phyloP scores from a whole-genome alignment of 768 basidiomycete species.

The Tulasnella sp. region DNA sequence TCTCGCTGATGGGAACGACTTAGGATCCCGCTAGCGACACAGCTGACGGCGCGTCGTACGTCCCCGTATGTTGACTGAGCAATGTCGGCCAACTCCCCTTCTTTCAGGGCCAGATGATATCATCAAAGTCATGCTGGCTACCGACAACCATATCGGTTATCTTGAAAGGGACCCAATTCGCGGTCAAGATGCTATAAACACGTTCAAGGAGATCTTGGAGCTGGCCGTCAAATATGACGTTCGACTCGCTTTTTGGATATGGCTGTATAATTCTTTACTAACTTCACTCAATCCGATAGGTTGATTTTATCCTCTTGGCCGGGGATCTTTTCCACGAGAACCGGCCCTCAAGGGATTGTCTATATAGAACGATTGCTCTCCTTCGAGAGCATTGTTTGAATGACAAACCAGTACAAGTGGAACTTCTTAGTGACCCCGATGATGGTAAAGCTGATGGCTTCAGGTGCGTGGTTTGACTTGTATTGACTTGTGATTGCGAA shows the following conservation, averaged over 20 bases:
- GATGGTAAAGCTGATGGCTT: slow-evolving; percentile 80
- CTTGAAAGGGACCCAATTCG: slow-evolving; percentile 88
- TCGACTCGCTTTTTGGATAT: slow-evolving; percentile 6
- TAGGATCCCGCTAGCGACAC: no score
- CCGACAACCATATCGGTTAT: slow-evolving; percentile 94
- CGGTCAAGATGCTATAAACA: slow-evolving; percentile 89
- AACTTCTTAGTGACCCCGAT: slow-evolving; percentile 83
- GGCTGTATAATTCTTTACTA: neutral
- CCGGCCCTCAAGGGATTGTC: slow-evolving; percentile 76
- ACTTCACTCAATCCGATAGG: slow-evolving; percentile 34
- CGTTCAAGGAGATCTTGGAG: slow-evolving; percentile 87
- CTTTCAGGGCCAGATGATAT: slow-evolving; percentile 34
- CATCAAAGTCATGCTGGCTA: slow-evolving; percentile 76
- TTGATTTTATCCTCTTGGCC: slow-evolving; percentile 88
- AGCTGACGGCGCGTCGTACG: slow-evolving; percentile 1
- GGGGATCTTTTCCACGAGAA: slow-evolving; percentile 99
- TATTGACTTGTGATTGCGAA: neutral
- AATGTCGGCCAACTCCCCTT: neutral
- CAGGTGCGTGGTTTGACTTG: slow-evolving; percentile 42
- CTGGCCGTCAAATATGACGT: slow-evolving; percentile 82
- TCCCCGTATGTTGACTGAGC: neutral
- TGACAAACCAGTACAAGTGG: slow-evolving; percentile 78
- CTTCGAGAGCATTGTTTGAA: slow-evolving; percentile 84
- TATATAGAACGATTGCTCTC: slow-evolving; percentile 81
- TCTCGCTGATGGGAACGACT: no score